These are phyloP conservation scores for Plasmodium cynomolgi DNA, from an alignment of 169 alveolate species.

Conservation along the genomic window DNA sequence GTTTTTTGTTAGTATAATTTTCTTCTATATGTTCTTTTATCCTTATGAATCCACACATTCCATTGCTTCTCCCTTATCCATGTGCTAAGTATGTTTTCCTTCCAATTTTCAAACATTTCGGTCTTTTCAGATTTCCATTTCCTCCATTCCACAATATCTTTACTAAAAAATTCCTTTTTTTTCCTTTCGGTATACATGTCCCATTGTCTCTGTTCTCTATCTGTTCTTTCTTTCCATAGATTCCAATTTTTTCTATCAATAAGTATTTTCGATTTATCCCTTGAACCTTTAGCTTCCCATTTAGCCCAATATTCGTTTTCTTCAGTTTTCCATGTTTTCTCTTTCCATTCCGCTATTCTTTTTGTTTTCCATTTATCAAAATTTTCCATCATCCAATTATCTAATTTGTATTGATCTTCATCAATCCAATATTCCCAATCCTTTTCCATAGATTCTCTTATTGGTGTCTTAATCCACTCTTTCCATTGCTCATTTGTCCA, in stretches of 20 bases:
- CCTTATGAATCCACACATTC: background rate
- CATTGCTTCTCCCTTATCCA: constrained; percentile 14
- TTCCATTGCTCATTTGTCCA: constrained; percentile 6
- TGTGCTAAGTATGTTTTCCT: background rate
- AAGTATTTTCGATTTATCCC: background rate
- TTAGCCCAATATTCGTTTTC: background rate
- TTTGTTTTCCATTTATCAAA: constrained; percentile 1
- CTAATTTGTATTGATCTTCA: constrained; percentile 2
- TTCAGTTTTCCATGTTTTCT: background rate
- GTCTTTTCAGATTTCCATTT: background rate
- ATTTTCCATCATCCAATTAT: constrained; percentile 1
- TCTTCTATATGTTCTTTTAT: background rate
- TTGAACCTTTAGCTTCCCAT: background rate
- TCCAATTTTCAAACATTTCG: background rate
- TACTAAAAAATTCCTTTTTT: background rate
- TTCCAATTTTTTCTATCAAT: background rate
- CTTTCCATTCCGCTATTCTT: background rate
- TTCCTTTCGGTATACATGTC: background rate
- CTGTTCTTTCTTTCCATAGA: constrained; percentile 3
- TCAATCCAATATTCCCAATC: constrained; percentile 17
- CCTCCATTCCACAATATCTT: background rate
- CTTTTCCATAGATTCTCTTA: constrained; percentile 9
- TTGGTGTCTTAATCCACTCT: constrained; percentile 9
- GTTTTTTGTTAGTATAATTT: background rate
- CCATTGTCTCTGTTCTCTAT: constrained; percentile 5